Evolutionary conservation across 768 basidiomycete species (phyloP), one percentile per base, ranked within the genome.

Genomic region (Tulasnella sp.): DNA sequence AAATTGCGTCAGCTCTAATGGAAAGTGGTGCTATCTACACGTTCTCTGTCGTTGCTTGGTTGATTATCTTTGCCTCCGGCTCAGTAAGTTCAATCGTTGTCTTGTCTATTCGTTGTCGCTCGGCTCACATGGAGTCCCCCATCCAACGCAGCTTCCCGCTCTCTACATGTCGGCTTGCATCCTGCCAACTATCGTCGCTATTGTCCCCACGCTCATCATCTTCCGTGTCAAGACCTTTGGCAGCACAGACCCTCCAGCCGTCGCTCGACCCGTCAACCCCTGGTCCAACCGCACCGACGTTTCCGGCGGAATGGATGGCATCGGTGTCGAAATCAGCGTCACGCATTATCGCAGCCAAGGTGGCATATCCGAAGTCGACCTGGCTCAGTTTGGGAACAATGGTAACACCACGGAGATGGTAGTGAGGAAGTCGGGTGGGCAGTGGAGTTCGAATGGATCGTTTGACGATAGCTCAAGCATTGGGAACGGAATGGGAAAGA

Each of bases 141-240:
- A 4, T 7, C 27, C 21, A 68, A 27, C 21, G 8, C 36, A 79
- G 78, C 71, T 79, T 18, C 78, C 78, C 3, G 78, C 71, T 24
- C 71, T 79, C 19, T 79, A 79, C 73, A 73, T 79, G 78, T 71
- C 68, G 71, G 78, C 78, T 6, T 79, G 78, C 40, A 79, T 79
- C 71, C 73, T 79, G 39, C 78, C 78, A 18, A 73, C 78, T 0
- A 40, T 79, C 40, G 78, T 79, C n/a, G 68, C 78, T 27, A 79
- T 79, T 31, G 78, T 79, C 38, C 78, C 78, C 18, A 74, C 73
- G 21, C 44, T 79, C 27, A 79, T 79, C 39, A 58, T 79, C 78
- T 46, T 79, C 71, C 71, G 78, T 14, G 36, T 79, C 36, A 79
- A 79, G 18, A 74, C 78, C 18, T 73, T 79, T 52, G 75, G 46